phyloP scores from a whole-genome alignment of 257 asterid genomes.

The Solanum raphanifolium region DNA sequence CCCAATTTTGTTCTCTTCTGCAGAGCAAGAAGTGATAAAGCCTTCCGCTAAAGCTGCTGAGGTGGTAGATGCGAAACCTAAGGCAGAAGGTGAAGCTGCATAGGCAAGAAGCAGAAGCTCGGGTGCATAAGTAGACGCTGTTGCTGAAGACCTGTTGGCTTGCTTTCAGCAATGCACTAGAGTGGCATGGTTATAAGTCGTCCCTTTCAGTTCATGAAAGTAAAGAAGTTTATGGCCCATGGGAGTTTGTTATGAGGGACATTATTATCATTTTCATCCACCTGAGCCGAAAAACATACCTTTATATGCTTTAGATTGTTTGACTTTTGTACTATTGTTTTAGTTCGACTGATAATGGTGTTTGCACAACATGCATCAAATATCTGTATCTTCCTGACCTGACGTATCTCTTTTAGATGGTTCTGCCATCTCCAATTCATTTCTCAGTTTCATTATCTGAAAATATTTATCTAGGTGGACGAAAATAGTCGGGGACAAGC shows the following conservation, averaged over 20 bases:
- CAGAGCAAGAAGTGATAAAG: constrained; percentile 30
- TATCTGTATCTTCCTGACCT: not conserved
- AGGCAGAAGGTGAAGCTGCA: constrained; percentile 13
- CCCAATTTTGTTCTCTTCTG: not conserved
- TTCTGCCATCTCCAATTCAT: not conserved
- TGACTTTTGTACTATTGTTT: not conserved
- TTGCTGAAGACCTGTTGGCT: not conserved
- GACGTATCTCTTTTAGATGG: not conserved
- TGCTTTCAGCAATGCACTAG: constrained; percentile 5
- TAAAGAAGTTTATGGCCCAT: not conserved
- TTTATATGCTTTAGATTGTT: not conserved
- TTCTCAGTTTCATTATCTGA: not conserved
- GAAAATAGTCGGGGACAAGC: not conserved
- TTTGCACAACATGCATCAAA: not conserved
- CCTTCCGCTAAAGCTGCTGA: constrained; percentile 26
- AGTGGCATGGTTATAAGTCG: not conserved
- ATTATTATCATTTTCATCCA: not conserved
- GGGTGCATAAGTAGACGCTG: not conserved
- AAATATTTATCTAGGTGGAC: not conserved
- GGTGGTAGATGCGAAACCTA: constrained; percentile 12
- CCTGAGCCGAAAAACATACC: not conserved
- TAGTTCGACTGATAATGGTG: not conserved
- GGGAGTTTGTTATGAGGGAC: not conserved
- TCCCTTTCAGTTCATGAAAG: not conserved
- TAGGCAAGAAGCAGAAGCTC: constrained; percentile 26